Percentiles rank a stretch among this genome's conserved stretches.
Conservation (phyloP, 495 filamentous ascomycete genomes). For the Talaromyces thailandensis region DNA sequence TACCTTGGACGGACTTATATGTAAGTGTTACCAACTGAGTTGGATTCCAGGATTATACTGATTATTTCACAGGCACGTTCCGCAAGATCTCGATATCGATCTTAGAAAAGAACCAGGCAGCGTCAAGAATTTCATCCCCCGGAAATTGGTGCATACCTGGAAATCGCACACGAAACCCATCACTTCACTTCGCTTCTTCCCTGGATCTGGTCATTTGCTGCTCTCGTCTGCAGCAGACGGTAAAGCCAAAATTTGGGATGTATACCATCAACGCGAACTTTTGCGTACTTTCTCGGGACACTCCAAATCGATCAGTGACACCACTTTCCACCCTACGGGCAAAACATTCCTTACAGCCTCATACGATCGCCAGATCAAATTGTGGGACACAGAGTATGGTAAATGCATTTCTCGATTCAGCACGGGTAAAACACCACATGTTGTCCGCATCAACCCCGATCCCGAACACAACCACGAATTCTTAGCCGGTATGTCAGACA, state of each 20-base stretch:
- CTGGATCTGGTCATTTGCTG: constrained; percentile 74
- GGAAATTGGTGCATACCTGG: constrained; percentile 87
- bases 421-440: constrained; percentile 90
- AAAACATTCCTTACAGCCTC: constrained; percentile 83
- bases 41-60: not conserved
- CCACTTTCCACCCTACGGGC: constrained; percentile 77
- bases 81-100: constrained; percentile 90
- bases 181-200: constrained; percentile 81
- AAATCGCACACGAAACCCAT: constrained; percentile 79
- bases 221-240: constrained; percentile 79
- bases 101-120: constrained; percentile 71
- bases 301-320: constrained; percentile 80
- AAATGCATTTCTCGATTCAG: constrained; percentile 77
- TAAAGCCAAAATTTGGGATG: constrained; percentile 91
- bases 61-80: constrained; percentile 72
- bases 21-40: constrained; percentile 8
- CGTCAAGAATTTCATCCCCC: constrained; percentile 82
- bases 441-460: constrained; percentile 83
- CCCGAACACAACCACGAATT: constrained; percentile 77
- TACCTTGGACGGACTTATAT: constrained; percentile 77
- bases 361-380: constrained; percentile 89
- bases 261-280: constrained; percentile 79
- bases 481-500: constrained; percentile 92
- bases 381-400: constrained; percentile 97
- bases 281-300: constrained; percentile 87